phyloP scores from a whole-genome alignment of 1,284 basidiomycete species.

The Sphagnurus paluster region DNA sequence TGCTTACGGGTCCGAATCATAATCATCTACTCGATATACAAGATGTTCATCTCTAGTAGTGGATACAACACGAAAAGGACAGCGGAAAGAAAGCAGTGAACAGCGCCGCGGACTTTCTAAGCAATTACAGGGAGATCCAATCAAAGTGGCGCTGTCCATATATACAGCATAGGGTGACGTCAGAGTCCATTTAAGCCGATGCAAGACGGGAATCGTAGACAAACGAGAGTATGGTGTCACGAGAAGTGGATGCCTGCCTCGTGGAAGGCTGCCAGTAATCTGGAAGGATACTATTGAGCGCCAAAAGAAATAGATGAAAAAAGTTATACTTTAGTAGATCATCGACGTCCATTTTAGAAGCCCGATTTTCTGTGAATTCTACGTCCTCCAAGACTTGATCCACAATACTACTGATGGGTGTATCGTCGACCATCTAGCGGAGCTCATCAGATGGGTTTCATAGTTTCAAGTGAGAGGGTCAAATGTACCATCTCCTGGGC shows the following conservation, averaged over 20 bases:
- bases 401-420: constrained; percentile 73
- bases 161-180: neutral
- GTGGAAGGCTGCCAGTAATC: constrained; percentile 78
- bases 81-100: too few relatives aligned
- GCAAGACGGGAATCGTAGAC: too few relatives aligned
- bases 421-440: constrained; percentile 74
- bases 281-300: constrained; percentile 25
- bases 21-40: too few relatives aligned
- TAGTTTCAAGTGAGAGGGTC: neutral
- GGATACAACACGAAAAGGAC: too few relatives aligned
- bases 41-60: too few relatives aligned
- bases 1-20: too few relatives aligned
- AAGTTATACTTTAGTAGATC: constrained; percentile 72
- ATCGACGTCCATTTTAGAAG: constrained; percentile 84
- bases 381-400: constrained; percentile 75
- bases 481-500: constrained; percentile 67
- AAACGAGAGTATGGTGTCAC: constrained; percentile 27
- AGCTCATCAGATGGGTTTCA: neutral
- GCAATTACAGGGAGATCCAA: too few relatives aligned
- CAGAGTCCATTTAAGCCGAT: too few relatives aligned
- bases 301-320: constrained; percentile 1
- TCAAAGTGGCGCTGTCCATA: too few relatives aligned
- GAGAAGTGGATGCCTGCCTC: constrained; percentile 83
- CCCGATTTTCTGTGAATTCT: constrained; percentile 68
- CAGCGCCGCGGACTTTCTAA: too few relatives aligned